Conservation (phyloP, 1,284 basidiomycete species). For the Trametes pubescens region DNA sequence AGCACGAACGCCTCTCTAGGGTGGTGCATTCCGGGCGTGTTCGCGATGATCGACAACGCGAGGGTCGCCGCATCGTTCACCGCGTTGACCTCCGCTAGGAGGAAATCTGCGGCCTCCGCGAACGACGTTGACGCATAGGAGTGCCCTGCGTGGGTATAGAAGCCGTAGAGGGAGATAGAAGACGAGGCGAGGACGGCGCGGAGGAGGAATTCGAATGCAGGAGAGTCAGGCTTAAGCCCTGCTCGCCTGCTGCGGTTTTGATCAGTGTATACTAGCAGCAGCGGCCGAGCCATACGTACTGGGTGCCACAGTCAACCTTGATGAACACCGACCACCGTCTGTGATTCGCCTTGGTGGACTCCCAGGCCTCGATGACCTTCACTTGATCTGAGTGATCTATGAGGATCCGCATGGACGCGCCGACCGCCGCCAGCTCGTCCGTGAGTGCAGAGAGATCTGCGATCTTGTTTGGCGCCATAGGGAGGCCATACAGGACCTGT, state of each 20-base stretch:
- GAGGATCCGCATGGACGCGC: constrained; percentile 70
- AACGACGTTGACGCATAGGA: constrained; percentile 77
- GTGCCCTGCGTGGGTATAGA: constrained; percentile 85
- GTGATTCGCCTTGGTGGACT: constrained; percentile 48
- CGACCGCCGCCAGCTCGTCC: constrained; percentile 59
- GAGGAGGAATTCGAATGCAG: constrained; percentile 65
- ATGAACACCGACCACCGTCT: constrained; percentile 80
- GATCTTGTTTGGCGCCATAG: constrained; percentile 75
- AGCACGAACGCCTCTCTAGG: constrained; percentile 66
- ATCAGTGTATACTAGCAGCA: constrained; percentile 9
- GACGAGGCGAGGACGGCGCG: constrained; percentile 58
- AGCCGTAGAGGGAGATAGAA: constrained; percentile 75
- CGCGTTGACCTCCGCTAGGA: constrained; percentile 76
- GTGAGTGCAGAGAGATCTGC: constrained; percentile 71
- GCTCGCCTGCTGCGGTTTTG: constrained; percentile 66
- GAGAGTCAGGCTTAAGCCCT: constrained; percentile 68
- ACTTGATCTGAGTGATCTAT: constrained; percentile 83
- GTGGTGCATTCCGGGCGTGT: constrained; percentile 41
- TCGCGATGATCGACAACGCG: constrained; percentile 58
- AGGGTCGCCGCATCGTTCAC: constrained; percentile 73
- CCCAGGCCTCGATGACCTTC: constrained; percentile 66
- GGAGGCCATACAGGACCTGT: constrained; percentile 84
- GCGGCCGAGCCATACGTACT: constrained; percentile 54
- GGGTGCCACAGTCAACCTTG: constrained; percentile 82
- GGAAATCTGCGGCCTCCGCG: constrained; percentile 67